Evolutionary conservation across 768 basidiomycete species (phyloP).

Genomic region (Auriscalpium orientale): DNA sequence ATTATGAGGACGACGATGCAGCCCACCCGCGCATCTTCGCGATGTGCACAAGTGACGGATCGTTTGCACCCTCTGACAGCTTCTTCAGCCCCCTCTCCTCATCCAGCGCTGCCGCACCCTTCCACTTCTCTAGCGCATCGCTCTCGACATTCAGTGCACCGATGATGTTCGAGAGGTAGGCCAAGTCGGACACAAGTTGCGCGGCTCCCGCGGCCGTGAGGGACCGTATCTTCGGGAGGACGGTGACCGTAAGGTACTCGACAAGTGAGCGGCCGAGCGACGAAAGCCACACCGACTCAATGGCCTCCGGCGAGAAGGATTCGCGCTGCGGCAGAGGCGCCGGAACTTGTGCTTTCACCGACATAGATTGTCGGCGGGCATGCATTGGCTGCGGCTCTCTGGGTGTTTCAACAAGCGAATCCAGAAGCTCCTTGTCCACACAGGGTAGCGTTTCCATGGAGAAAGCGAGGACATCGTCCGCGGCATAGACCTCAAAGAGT

Average conservation of each 20-base stretch:
- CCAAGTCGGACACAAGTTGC: slow-evolving; percentile 82
- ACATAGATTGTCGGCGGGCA: slow-evolving; percentile 30
- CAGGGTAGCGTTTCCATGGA: slow-evolving; percentile 78
- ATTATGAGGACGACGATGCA: neutral
- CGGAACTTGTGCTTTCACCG: slow-evolving; percentile 15
- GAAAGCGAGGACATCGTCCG: slow-evolving; percentile 85
- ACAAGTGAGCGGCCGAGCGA: slow-evolving; percentile 82
- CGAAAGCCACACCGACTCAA: slow-evolving; percentile 87
- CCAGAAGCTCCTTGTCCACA: slow-evolving; percentile 48
- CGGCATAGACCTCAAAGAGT: slow-evolving; percentile 90
- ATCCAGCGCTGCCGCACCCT: slow-evolving; percentile 54
- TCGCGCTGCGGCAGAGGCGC: neutral
- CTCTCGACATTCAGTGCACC: slow-evolving; percentile 85
- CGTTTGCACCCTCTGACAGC: slow-evolving; percentile 14
- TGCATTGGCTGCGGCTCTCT: slow-evolving; percentile 10
- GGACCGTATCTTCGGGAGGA: slow-evolving; percentile 65
- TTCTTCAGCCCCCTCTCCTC: slow-evolving; percentile 27
- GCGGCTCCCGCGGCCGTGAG: slow-evolving; percentile 64
- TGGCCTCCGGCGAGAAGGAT: slow-evolving; percentile 60
- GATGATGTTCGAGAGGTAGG: slow-evolving; percentile 86
- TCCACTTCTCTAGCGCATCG: slow-evolving; percentile 76
- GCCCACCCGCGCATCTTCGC: slow-evolving; percentile 28
- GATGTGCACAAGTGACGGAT: slow-evolving; percentile 13
- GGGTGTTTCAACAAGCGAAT: slow-evolving; percentile 35
- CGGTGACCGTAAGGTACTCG: slow-evolving; percentile 55